Percentiles rank a stretch among this genome's conserved stretches.
These are phyloP conservation scores for Ceratocystis cubensis DNA, from an alignment of 2,329 filamentous ascomycete species.

Conservation along the genomic window DNA sequence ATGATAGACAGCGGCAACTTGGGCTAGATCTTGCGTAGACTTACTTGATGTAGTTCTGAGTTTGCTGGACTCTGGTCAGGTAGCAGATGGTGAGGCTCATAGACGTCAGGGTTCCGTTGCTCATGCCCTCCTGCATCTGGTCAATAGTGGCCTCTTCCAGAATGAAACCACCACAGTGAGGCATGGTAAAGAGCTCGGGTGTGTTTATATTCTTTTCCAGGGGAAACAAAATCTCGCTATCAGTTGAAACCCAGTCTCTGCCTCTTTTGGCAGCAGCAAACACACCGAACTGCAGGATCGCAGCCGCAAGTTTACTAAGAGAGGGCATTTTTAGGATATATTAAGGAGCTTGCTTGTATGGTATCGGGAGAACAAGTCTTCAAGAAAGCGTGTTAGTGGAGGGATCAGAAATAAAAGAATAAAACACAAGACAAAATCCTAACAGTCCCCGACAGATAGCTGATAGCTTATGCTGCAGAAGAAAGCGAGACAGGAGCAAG, in stretches of 20 bases:
- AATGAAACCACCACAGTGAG: conserved; percentile 43
- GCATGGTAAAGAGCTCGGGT: conserved; percentile 46
- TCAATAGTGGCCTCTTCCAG: conserved; percentile 61
- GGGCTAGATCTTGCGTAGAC: conserved; percentile 19
- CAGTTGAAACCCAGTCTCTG: neutral
- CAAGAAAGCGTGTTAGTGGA: no score
- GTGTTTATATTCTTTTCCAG: conserved; percentile 30
- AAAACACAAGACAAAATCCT: no score
- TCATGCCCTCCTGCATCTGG: conserved; percentile 48
- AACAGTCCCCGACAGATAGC: no score
- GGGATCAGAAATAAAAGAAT: no score
- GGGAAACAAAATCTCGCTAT: conserved; percentile 26
- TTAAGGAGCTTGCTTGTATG: neutral
- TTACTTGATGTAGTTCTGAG: conserved; percentile 52
- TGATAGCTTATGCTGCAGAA: no score
- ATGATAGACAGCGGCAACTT: neutral
- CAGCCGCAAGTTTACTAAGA: neutral
- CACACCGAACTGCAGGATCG: neutral
- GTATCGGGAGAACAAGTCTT: no score
- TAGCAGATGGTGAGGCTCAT: conserved; percentile 51
- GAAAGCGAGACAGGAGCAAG: no score
- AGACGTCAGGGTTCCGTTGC: conserved; percentile 41
- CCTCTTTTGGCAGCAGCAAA: neutral
- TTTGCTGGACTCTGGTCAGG: conserved; percentile 46
- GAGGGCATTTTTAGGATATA: neutral